Evolutionary conservation across 164 flowering plant species (phyloP), one percentile per base, ranked within the genome.

Genomic region (Vitis labrusca): DNA sequence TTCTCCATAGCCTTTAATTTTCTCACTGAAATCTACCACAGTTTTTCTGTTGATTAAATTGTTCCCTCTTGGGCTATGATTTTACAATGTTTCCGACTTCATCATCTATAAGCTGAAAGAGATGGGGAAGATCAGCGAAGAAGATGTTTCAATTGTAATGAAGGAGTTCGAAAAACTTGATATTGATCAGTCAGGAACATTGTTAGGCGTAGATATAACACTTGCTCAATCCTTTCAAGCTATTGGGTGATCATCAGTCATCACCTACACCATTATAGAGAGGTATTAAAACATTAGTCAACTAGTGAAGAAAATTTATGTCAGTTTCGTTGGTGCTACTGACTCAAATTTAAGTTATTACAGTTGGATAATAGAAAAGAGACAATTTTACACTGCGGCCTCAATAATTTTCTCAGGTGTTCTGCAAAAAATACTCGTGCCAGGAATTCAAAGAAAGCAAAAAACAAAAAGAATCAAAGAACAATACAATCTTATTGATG

Each of bases 51-150:
- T 54, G 53, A 2, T 9, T 61, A 12, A 23, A 23, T 1, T n/a
- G 8, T 10, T 48, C 14, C 29, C 12, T 54, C 9, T 51, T 70
- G 37, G 52, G 7, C 63, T 69, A 12, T 0, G 44, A 32, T 32
- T 32, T 3, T 32, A 8, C 82, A 92, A 97, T 62, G 85, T 85
- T 63, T 87, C 93, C 0, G 99, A 94, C 66, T 92, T 91, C 73
- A 59, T 86, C 9, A 2, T 92, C 50, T 94, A 77, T 68, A 90
- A 91, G 88, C 89, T 92, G 13, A 92, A 88, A 73, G 97, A 94
- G 81, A 86, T 94, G 96, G 94, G 97, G 63, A 91, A 89, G 83
- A 85, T 94, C n/a, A 79, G 69, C 67, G 84, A 85, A 73, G 94
- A 91, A 76, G 97, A 92, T 73, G 77, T 92, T 56, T 52, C 77